A percentile compares a stretch with the other conserved stretches of the same genome.
phyloP scores from a whole-genome alignment of 495 filamentous ascomycete genomes.

The Terfezia boudieri region DNA sequence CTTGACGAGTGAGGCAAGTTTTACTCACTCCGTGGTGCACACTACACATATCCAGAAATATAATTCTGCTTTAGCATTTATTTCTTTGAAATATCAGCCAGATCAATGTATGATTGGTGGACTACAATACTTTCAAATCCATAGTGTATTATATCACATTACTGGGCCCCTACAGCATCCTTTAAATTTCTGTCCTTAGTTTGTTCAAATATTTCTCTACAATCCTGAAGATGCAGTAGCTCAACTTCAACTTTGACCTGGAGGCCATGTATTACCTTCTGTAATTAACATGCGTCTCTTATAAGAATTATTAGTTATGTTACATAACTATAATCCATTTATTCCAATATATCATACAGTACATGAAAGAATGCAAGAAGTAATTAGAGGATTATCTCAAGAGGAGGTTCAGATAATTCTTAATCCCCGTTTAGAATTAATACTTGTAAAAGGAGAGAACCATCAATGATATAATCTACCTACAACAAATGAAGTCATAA shows the following conservation, averaged over 20 bases:
- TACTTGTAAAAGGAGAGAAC: not conserved
- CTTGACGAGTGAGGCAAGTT: too few species aligned
- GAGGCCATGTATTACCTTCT: too few species aligned
- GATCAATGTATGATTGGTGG: not conserved
- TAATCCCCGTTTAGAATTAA: not conserved
- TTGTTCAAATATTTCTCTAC: not conserved
- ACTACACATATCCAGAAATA: not conserved
- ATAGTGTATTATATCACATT: not conserved
- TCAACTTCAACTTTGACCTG: too few species aligned
- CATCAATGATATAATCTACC: constrained; percentile 1
- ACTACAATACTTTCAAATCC: not conserved
- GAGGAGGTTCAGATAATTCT: not conserved
- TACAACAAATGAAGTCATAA: not conserved
- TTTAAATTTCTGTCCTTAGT: not conserved
- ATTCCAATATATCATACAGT: not conserved
- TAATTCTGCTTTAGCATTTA: constrained; percentile 1
- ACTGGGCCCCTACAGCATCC: not conserved
- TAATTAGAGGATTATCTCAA: not conserved
- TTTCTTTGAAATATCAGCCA: too few species aligned
- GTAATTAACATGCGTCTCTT: not conserved
- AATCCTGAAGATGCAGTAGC: not conserved
- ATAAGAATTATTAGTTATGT: not conserved
- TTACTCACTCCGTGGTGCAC: too few species aligned
- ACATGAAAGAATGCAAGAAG: not conserved
- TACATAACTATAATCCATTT: not conserved